phyloP scores from a whole-genome alignment of 1,284 basidiomycete species.

The Heimioporus punctisporus region DNA sequence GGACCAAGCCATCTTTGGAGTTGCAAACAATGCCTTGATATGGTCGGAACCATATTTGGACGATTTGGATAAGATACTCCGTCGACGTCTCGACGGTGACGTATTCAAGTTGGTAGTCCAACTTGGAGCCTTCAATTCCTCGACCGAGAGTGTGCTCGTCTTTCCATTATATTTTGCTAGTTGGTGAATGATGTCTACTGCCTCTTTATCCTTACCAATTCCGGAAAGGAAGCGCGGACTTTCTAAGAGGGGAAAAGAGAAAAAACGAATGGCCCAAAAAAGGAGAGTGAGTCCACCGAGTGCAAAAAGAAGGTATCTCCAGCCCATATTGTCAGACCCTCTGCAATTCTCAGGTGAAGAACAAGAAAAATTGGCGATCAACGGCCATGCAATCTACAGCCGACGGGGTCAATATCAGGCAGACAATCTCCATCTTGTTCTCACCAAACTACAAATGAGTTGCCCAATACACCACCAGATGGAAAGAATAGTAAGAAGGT shows the following conservation, averaged over 20 bases:
- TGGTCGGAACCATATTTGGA: constrained; percentile 43
- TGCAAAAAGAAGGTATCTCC: constrained; percentile 9
- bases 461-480: constrained; percentile 76
- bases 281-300: constrained; percentile 53
- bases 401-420: not conserved
- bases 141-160: constrained; percentile 39
- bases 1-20: constrained; percentile 57
- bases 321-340: not conserved
- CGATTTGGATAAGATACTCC: constrained; percentile 36
- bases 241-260: constrained; percentile 63
- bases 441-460: constrained; percentile 61
- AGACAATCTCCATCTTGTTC: constrained; percentile 21
- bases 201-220: constrained; percentile 62
- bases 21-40: constrained; percentile 56
- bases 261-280: constrained; percentile 59
- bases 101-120: not conserved
- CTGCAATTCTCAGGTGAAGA: no score
- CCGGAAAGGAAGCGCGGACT: constrained; percentile 66
- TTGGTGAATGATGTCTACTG: constrained; percentile 57
- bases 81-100: constrained; percentile 3
- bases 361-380: no score
- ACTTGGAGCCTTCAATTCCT: constrained; percentile 38
- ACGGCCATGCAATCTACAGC: not conserved
- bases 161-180: constrained; percentile 64
- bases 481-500: constrained; percentile 66